Evolutionary conservation across 2,329 filamentous ascomycete genomes (phyloP).

Genomic region (Aspergillus pseudotamarii): DNA sequence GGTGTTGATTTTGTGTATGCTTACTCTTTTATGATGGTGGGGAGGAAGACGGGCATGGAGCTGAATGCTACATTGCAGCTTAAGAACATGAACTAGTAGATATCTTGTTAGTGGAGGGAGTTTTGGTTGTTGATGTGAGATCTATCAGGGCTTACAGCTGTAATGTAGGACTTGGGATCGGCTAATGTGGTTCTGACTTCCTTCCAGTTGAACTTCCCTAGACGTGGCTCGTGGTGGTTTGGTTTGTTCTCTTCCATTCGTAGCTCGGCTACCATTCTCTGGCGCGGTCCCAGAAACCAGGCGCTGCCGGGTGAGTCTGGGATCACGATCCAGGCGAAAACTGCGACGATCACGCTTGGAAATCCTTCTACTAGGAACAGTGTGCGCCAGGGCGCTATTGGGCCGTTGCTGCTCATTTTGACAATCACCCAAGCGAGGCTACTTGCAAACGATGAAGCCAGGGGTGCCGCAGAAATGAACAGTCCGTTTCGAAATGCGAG

Average conservation of each 20-base stretch:
- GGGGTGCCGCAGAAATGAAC: constrained; percentile 74
- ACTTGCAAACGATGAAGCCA: constrained; percentile 71
- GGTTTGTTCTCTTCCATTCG: constrained; percentile 62
- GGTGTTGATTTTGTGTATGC: constrained; percentile 5
- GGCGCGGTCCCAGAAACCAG: constrained; percentile 62
- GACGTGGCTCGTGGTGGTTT: constrained; percentile 31
- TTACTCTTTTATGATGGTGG: constrained; percentile 70
- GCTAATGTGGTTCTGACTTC: constrained; percentile 62
- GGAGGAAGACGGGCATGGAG: constrained; percentile 84
- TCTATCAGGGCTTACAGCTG: constrained; percentile 54
- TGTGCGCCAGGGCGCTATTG: constrained; percentile 81
- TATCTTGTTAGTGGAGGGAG: neutral
- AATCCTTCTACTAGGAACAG: constrained; percentile 85
- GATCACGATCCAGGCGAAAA: constrained; percentile 72
- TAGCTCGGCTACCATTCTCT: constrained; percentile 70
- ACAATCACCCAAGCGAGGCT: constrained; percentile 77
- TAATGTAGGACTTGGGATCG: constrained; percentile 74
- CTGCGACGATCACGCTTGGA: constrained; percentile 74
- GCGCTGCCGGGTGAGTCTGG: constrained; percentile 75
- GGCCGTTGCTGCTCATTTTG: constrained; percentile 63
- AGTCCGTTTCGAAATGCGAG: constrained; percentile 82
- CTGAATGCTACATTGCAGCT: constrained; percentile 85
- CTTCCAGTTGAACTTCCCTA: constrained; percentile 52
- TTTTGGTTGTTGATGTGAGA: no score
- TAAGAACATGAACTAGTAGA: constrained; percentile 72